phyloP scores from a whole-genome alignment of 305 asterid species.

The Fraxinus velutina region DNA sequence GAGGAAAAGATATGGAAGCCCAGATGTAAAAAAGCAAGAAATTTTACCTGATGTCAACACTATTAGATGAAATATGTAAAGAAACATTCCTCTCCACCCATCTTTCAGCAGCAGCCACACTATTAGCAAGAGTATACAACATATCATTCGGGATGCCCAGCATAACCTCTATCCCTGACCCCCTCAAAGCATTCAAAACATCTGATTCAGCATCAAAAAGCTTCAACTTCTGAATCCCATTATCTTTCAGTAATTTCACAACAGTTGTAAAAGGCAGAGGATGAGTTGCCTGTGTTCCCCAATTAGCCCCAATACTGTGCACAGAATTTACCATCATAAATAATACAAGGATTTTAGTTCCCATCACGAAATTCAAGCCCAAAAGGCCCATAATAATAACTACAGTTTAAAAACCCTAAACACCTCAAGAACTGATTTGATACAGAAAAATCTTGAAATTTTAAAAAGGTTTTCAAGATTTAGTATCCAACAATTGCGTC shows the following conservation, averaged over 20 bases:
- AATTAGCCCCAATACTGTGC: slow-evolving; percentile 70
- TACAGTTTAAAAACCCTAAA: background rate
- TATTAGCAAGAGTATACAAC: slow-evolving; percentile 53
- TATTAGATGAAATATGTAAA: slow-evolving; percentile 56
- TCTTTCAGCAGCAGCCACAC: slow-evolving; percentile 68
- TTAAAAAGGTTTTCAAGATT: background rate
- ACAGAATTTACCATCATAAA: slow-evolving; percentile 32
- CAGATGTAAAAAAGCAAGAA: background rate
- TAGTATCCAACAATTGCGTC: background rate
- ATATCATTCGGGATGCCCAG: slow-evolving; percentile 89
- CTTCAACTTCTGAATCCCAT: slow-evolving; percentile 73
- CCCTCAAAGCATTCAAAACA: slow-evolving; percentile 56
- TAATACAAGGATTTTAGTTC: slow-evolving; percentile 10
- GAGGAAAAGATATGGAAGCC: background rate
- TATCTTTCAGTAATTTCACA: slow-evolving; percentile 67
- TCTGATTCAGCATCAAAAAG: slow-evolving; percentile 73
- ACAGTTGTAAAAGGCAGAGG: slow-evolving; percentile 56
- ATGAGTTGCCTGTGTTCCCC: slow-evolving; percentile 88
- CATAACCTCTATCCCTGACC: slow-evolving; percentile 85
- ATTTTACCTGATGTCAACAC: slow-evolving; percentile 69
- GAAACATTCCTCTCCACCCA: slow-evolving; percentile 84
- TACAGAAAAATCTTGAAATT: background rate
- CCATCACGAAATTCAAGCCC: slow-evolving; percentile 20
- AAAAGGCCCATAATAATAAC: slow-evolving; percentile 23
- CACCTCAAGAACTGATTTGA: background rate